These are phyloP conservation scores for Leccinum boreale DNA, from an alignment of 768 basidiomycete genomes.

Conservation along the genomic window DNA sequence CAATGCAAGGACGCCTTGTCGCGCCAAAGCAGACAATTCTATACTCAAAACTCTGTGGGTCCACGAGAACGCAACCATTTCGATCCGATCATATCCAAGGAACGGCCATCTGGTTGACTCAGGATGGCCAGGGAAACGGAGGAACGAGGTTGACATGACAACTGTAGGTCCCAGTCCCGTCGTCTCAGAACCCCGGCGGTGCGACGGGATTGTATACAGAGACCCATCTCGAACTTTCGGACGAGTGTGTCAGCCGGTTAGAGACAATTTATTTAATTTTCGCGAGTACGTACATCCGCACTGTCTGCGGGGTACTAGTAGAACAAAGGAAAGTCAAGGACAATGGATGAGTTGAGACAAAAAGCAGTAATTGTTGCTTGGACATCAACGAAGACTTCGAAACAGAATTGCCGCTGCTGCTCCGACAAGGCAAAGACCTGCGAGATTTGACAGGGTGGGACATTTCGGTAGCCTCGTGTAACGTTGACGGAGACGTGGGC, in stretches of 20 bases:
- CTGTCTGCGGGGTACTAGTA: neutral
- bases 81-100: neutral
- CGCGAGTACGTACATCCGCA: constrained; percentile 10
- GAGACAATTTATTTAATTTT: neutral
- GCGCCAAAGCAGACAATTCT: neutral
- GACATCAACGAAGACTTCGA: neutral
- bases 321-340: constrained; percentile 16
- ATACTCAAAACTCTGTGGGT: neutral
- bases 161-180: neutral
- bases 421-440: neutral
- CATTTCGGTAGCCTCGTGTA: constrained; percentile 32
- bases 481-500: constrained; percentile 30
- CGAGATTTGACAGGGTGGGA: neutral
- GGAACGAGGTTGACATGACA: neutral
- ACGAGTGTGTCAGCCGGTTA: neutral
- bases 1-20: neutral
- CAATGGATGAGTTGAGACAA: constrained; percentile 23
- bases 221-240: neutral
- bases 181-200: neutral
- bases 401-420: neutral
- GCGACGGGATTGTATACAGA: neutral
- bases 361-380: neutral
- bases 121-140: neutral
- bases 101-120: neutral
- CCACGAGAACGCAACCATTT: neutral